A percentile compares a stretch with the other conserved stretches of the same genome.
phyloP scores from a whole-genome alignment of 1,139 yeast genomes.

The Maudiozyma humilis region DNA sequence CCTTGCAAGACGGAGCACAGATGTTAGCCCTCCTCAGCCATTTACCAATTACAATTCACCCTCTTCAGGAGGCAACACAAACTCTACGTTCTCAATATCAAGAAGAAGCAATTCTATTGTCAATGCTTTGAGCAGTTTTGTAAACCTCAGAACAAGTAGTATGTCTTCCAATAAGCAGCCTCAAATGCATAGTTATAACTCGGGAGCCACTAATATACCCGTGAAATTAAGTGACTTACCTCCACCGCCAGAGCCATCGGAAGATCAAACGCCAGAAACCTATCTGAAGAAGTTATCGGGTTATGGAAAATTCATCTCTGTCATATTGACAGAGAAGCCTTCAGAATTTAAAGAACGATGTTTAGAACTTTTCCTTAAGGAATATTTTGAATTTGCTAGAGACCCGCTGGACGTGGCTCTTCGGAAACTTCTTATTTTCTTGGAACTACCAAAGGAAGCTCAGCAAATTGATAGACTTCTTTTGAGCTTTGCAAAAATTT shows the following conservation, averaged over 20 bases:
- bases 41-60: not conserved
- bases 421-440: slow-evolving; percentile 46
- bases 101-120: slow-evolving; percentile 34
- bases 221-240: slow-evolving; percentile 18
- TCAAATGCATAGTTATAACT: slow-evolving; percentile 6
- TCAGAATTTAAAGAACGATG: slow-evolving; percentile 34
- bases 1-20: not conserved
- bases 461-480: slow-evolving; percentile 64
- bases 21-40: not conserved
- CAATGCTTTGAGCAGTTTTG: slow-evolving; percentile 32
- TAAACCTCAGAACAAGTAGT: slow-evolving; percentile 28
- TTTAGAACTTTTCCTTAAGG: slow-evolving; percentile 34
- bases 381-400: slow-evolving; percentile 39
- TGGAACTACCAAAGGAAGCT: slow-evolving; percentile 56
- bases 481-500: slow-evolving; percentile 45
- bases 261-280: slow-evolving; percentile 28
- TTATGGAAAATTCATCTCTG: slow-evolving; percentile 35
- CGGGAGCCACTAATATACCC: slow-evolving; percentile 7
- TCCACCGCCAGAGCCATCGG: slow-evolving; percentile 29
- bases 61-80: slow-evolving; percentile 3
- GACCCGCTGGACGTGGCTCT: slow-evolving; percentile 58
- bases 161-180: slow-evolving; percentile 15
- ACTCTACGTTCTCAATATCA: slow-evolving; percentile 12
- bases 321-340: slow-evolving; percentile 34
- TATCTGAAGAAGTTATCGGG: slow-evolving; percentile 33